Evolutionary conservation across 768 basidiomycete species (phyloP), one percentile per base, ranked within the genome.

Genomic region (Podaxis pistillaris): DNA sequence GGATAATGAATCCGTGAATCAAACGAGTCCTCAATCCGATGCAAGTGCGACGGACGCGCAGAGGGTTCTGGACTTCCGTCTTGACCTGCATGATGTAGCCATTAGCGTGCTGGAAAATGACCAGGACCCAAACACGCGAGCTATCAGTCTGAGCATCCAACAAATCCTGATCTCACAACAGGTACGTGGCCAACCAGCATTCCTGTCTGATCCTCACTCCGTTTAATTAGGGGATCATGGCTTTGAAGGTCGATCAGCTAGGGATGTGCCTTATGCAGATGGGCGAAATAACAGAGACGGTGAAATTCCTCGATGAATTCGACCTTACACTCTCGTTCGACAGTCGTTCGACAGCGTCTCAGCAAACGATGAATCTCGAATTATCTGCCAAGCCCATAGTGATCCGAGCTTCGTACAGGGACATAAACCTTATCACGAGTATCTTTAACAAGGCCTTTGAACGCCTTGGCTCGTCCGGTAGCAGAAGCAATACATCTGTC

Each of bases 221-320:
- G 38, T 58, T 36, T 51, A 22, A 51, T 22, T 53, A 98, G 93
- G 88, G 88, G 6, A 85, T 94, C 38, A 72, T 93, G 64, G 92
- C 95, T 1, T 76, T 98, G 60, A 94, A 84, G 38, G 78, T 98
- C 36, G 86, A 82, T 58, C 84, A 83, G 33, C 81, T 98, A 8
- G 97, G 97, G 22, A 98, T 99, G 96, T 97, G 94, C 2, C 80
- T 99, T 33, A 86, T 88, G 63, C 83, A 83, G 30, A 98, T 99
- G 95, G 93, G 92, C 65, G 83, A 83, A 65, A 80, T 85, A 51
- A 79, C 86, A 0, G 96, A 98, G 65, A 87, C 84, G 53, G 94
- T 96, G 55, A 86, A 93, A 51, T 94, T 99, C 76, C 79, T 99
- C 66, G 97, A 99, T 71, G 91, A 98, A 64, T 79, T 97, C 56